phyloP scores from a whole-genome alignment of 768 basidiomycete genomes.

The Clitopilus hobsonii region DNA sequence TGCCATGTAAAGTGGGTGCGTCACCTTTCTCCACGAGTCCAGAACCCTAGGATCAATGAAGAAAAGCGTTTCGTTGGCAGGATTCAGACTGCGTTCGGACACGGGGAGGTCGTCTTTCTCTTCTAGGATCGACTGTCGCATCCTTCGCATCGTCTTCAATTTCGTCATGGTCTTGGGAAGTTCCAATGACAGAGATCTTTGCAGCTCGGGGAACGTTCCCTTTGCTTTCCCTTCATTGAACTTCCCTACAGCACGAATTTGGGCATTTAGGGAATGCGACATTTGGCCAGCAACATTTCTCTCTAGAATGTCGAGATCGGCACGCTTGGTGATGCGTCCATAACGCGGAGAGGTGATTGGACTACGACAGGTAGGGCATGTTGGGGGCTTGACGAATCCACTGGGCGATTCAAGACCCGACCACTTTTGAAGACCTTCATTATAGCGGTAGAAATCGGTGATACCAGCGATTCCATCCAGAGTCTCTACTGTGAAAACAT shows the following conservation, averaged over 20 bases:
- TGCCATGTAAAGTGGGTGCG: slow-evolving; percentile 26
- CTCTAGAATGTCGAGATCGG: slow-evolving; percentile 62
- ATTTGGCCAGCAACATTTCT: slow-evolving; percentile 52
- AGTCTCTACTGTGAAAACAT: slow-evolving; percentile 68
- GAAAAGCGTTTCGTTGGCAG: slow-evolving; percentile 12
- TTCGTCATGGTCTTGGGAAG: slow-evolving; percentile 6
- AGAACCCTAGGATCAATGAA: slow-evolving; percentile 24
- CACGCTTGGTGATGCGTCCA: slow-evolving; percentile 56
- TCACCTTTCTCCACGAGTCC: slow-evolving; percentile 34
- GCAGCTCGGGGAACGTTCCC: slow-evolving; percentile 5
- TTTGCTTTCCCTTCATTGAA: slow-evolving; percentile 22
- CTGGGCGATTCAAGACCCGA: slow-evolving; percentile 37
- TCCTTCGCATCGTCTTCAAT: slow-evolving; percentile 14
- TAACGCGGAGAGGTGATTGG: slow-evolving; percentile 57
- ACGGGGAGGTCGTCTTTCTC: slow-evolving; percentile 5
- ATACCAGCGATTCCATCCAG: slow-evolving; percentile 58
- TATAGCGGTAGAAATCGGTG: slow-evolving; percentile 41
- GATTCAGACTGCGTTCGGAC: slow-evolving; percentile 8
- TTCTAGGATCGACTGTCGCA: slow-evolving; percentile 7
- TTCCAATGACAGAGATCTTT: slow-evolving; percentile 5
- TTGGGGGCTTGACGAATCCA: slow-evolving; percentile 34
- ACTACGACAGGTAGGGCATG: slow-evolving; percentile 59
- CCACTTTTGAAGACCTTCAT: slow-evolving; percentile 33
- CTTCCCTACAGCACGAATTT: slow-evolving; percentile 21
- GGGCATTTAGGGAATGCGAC: slow-evolving; percentile 34